Conservation (phyloP, 352 stramenopile species). For the Globisporangium okanoganense region DNA sequence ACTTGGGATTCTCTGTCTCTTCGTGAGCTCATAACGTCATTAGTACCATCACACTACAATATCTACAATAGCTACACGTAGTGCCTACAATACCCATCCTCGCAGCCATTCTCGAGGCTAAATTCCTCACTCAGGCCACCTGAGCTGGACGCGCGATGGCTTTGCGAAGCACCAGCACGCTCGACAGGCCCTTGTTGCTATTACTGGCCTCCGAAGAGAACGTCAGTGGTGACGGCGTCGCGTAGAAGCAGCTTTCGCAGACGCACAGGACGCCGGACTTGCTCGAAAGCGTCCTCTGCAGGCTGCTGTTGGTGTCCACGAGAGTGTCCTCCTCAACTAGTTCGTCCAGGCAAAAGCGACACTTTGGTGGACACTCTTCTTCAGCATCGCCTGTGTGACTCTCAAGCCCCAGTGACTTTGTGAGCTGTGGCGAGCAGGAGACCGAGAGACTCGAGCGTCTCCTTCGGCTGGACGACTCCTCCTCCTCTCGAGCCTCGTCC, state of each 20-base stretch:
- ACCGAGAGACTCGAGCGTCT: constrained; percentile 3
- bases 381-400: too few species aligned
- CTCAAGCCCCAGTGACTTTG: background rate
- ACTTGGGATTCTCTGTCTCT: too few species aligned
- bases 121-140: background rate
- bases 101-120: too few species aligned
- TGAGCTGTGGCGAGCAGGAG: background rate
- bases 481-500: background rate
- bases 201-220: background rate
- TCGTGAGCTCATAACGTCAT: too few species aligned
- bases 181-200: background rate
- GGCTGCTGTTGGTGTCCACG: background rate
- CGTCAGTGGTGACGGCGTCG: background rate
- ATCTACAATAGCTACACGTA: background rate
- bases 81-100: background rate
- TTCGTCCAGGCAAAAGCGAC: constrained; percentile 3
- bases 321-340: background rate
- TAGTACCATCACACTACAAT: background rate
- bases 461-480: background rate
- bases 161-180: constrained; percentile 6
- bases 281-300: background rate
- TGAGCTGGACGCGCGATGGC: background rate
- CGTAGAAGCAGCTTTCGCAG: constrained; percentile 6
- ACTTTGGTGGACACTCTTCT: background rate
- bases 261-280: background rate